Conservation (phyloP, 2,329 filamentous ascomycete genomes). For the Thermothelomyces thermophilus region DNA sequence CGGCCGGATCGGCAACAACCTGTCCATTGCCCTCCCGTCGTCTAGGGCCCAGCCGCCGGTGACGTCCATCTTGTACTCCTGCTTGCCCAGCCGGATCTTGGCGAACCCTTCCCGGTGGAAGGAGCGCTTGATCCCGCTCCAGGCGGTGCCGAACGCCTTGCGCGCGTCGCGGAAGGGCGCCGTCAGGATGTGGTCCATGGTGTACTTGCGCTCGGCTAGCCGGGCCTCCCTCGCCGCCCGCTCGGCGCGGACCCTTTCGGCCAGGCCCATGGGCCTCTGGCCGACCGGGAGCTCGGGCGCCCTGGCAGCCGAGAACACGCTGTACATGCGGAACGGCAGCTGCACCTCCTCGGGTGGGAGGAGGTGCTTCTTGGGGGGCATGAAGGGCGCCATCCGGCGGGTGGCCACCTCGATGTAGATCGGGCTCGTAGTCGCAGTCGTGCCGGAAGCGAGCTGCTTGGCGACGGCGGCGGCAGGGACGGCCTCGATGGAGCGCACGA, state of each 20-base stretch:
- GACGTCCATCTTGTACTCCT: conserved; percentile 52
- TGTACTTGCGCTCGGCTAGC: conserved; percentile 41
- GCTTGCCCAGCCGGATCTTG: conserved; percentile 41
- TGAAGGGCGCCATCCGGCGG: conserved; percentile 44
- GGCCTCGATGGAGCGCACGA: conserved; percentile 53
- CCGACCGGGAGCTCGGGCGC: not conserved
- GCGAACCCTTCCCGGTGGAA: conserved; percentile 53
- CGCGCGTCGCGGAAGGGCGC: conserved; percentile 48
- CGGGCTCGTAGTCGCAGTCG: conserved; percentile 18
- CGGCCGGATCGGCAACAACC: conserved; percentile 38
- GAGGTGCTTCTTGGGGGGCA: conserved; percentile 38
- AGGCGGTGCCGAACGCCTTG: conserved; percentile 37
- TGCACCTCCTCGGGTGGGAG: conserved; percentile 33
- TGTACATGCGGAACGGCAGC: conserved; percentile 33
- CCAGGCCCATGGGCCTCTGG: conserved; percentile 12
- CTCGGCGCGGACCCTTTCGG: conserved; percentile 28
- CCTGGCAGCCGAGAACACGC: conserved; percentile 5
- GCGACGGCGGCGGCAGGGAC: conserved; percentile 34
- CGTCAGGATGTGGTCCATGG: conserved; percentile 50
- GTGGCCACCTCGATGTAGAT: conserved; percentile 48
- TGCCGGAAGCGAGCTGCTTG: conserved; percentile 13
- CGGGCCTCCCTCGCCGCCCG: conserved; percentile 34
- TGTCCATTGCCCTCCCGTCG: conserved; percentile 51
- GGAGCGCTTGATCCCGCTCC: conserved; percentile 41
- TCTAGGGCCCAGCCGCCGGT: conserved; percentile 53